Base-by-base conservation (phyloP, 352 stramenopile genomes). In the Pythium dissimile region DNA sequence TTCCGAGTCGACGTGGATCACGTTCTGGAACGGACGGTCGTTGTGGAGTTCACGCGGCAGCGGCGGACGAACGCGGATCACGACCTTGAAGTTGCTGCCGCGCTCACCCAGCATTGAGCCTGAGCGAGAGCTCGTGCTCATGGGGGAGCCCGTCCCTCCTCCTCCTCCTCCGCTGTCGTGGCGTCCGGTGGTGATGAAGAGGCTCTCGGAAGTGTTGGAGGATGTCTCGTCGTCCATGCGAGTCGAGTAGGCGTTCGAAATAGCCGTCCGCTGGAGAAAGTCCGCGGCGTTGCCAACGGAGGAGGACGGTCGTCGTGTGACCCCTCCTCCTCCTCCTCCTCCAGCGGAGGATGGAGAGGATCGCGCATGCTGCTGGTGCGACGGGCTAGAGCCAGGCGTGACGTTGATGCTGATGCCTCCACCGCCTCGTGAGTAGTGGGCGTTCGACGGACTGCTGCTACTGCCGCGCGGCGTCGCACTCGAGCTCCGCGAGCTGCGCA, bases 51-150 rank as follows among this genome's bases (percentile, higher is more conserved):
- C 91, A 26, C 91, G 70, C 1, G 86, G 85, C 18, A 97, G 62
- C 2, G 90, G 90, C 1, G 91, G 91, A 1, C 91, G 84, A 23
- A 97, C 87, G 42, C 91, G 82, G 55, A 98, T 95, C n/a, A 97
- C 91, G 41, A 98, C 91, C 50, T 96, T 96, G 63, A 96, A 95
- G 67, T 96, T 95, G 54, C 76, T 86, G 2, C 81, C 81, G 9
- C 81, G 78, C 24, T 62, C 53, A 7, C 53, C 46, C 5, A 45
- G 7, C 31, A 63, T 50, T 10, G 60, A 68, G 18, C 60, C 54
- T 1, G 54, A 68, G 10, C 53, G 60, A 6, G 59, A 73, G 50
- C 57, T 54, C 23, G 73, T 57, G 24, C 66, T 71, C 32, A 71
- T 62, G 16, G 72, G 77, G 1, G 77, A 85, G 2, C 72, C 64